These are phyloP conservation scores for Suillus discolor DNA, from an alignment of 768 basidiomycete genomes.

Conservation along the genomic window DNA sequence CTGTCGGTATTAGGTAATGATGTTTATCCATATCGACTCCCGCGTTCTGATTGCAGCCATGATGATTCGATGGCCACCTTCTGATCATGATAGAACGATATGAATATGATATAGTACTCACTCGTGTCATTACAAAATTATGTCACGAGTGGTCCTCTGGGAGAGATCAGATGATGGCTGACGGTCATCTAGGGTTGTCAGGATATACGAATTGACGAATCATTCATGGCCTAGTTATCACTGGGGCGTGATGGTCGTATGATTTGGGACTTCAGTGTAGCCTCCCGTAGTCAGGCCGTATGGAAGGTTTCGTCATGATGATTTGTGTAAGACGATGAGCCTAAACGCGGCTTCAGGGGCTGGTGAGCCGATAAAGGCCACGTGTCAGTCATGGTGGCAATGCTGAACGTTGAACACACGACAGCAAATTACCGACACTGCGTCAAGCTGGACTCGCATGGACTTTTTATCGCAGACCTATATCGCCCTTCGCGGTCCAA, in stretches of 20 bases:
- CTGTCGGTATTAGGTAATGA: no score
- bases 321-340: background rate
- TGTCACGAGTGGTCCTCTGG: background rate
- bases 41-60: background rate
- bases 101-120: background rate
- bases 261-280: background rate
- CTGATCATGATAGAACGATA: background rate
- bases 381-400: background rate
- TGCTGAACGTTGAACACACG: background rate
- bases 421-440: conserved; percentile 53
- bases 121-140: background rate
- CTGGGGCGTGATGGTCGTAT: background rate
- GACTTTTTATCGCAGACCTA: conserved; percentile 80
- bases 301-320: background rate
- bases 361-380: background rate
- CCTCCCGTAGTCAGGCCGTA: background rate
- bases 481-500: conserved; percentile 81
- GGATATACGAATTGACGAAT: background rate
- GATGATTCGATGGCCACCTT: background rate
- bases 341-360: background rate
- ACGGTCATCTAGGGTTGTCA: background rate
- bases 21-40: background rate
- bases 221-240: background rate
- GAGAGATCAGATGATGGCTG: background rate
- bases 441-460: background rate